Conservation (phyloP, 2,329 filamentous ascomycete species). For the Ceratocystis ficicola region DNA sequence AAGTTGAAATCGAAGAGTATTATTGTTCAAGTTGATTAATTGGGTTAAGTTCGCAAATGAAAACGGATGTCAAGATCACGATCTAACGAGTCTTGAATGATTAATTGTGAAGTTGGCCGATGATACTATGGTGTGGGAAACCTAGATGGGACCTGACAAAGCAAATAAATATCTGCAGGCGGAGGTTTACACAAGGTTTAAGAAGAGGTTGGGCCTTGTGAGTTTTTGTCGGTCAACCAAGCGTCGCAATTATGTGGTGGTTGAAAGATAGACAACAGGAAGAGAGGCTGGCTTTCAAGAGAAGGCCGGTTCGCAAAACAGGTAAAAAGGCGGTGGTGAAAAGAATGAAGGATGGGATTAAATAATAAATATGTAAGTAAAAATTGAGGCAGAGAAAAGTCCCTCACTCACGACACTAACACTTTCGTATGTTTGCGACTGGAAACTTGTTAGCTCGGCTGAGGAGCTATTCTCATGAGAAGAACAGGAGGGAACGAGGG, state of each 20-base stretch:
- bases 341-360: background rate
- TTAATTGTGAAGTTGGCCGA: background rate
- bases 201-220: constrained; percentile 6
- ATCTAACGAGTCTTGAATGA: constrained; percentile 10
- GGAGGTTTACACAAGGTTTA: constrained; percentile 2
- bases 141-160: background rate
- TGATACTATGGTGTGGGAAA: background rate
- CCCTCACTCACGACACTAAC: background rate
- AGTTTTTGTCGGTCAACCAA: constrained; percentile 9
- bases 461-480: background rate
- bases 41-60: background rate
- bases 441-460: background rate
- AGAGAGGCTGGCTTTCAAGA: constrained; percentile 7
- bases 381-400: background rate
- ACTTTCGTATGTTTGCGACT: background rate
- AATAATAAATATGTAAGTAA: background rate
- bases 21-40: constrained; percentile 2
- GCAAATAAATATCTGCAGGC: constrained; percentile 10
- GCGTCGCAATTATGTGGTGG: constrained; percentile 11
- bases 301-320: background rate
- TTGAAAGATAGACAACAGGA: constrained; percentile 6
- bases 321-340: background rate
- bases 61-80: constrained; percentile 2
- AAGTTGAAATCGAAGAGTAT: background rate
- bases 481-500: background rate